Evolutionary conservation across 2,329 filamentous ascomycete genomes (phyloP).

Genomic region (Exserohilum rostratum): DNA sequence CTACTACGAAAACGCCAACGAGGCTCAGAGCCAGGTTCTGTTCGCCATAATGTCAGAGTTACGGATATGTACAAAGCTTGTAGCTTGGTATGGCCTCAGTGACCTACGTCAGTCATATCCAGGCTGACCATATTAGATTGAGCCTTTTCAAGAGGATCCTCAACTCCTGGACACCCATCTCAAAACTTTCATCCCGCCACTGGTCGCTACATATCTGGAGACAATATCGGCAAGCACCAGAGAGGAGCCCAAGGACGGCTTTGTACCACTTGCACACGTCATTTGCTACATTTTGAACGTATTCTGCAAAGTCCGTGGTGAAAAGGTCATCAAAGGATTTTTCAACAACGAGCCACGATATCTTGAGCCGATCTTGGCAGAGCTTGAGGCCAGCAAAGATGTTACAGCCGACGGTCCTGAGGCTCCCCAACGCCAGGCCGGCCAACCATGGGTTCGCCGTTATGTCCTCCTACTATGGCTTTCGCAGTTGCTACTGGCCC

Average conservation of each 20-base stretch:
- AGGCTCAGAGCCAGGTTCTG: conserved; percentile 23
- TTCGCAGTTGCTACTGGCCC: conserved; percentile 64
- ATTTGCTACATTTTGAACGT: conserved; percentile 83
- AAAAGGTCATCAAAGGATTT: conserved; percentile 90
- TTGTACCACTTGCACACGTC: conserved; percentile 54
- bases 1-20: conserved; percentile 47
- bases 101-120: neutral
- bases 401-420: conserved; percentile 18
- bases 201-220: conserved; percentile 78
- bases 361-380: conserved; percentile 77
- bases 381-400: conserved; percentile 67
- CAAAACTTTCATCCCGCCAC: conserved; percentile 72
- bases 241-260: conserved; percentile 28
- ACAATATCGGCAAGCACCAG: conserved; percentile 57
- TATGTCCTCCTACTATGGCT: conserved; percentile 88
- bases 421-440: conserved; percentile 21
- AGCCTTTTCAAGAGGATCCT: conserved; percentile 93
- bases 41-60: conserved; percentile 48
- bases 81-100: conserved; percentile 30
- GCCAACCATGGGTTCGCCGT: conserved; percentile 76
- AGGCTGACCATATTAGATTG: conserved; percentile 58
- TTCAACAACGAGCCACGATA: conserved; percentile 87
- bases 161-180: conserved; percentile 89
- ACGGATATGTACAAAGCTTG: conserved; percentile 51
- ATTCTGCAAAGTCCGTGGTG: conserved; percentile 91